A percentile compares a stretch with the other conserved stretches of the same genome.
Evolutionary conservation across 1,284 basidiomycete species (phyloP).

Genomic region (Rhizoctonia solani): DNA sequence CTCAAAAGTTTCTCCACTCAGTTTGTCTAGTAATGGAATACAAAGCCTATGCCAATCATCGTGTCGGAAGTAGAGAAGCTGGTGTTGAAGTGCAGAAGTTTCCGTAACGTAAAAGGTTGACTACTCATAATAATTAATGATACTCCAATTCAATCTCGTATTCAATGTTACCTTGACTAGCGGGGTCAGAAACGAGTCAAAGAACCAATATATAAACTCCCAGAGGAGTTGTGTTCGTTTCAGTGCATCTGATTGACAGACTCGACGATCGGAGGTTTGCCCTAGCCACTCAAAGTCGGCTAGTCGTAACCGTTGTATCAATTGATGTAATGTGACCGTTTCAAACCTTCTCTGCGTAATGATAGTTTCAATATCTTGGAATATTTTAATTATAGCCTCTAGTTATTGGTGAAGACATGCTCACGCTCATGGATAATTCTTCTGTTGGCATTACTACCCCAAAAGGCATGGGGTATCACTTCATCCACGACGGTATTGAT

Average conservation of each 20-base stretch:
- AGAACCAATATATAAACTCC: slow-evolving; percentile 91
- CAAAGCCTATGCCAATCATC: slow-evolving; percentile 91
- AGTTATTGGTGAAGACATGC: slow-evolving; percentile 40
- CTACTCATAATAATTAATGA: slow-evolving; percentile 49
- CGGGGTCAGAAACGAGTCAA: slow-evolving; percentile 81
- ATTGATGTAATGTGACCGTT: slow-evolving; percentile 74
- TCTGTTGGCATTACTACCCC: slow-evolving; percentile 78
- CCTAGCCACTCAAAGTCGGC: slow-evolving; percentile 81
- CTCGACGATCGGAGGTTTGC: slow-evolving; percentile 38
- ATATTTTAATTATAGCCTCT: neutral
- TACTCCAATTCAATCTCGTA: neutral
- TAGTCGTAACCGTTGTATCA: slow-evolving; percentile 77
- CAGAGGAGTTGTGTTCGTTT: slow-evolving; percentile 79
- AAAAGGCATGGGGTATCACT: slow-evolving; percentile 76
- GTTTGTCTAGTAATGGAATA: slow-evolving; percentile 73
- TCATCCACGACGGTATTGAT: slow-evolving; percentile 61
- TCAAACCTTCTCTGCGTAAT: slow-evolving; percentile 80
- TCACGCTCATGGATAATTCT: slow-evolving; percentile 63
- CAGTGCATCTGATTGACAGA: slow-evolving; percentile 66
- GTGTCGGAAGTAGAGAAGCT: slow-evolving; percentile 89
- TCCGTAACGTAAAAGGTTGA: slow-evolving; percentile 96
- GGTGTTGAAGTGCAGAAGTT: slow-evolving; percentile 84
- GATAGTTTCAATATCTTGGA: slow-evolving; percentile 71
- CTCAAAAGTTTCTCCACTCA: slow-evolving; percentile 69
- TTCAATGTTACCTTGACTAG: slow-evolving; percentile 65